Evolutionary conservation across 331 rosid genomes (phyloP), one percentile per base, ranked within the genome.

Genomic region (Acacia concinna): DNA sequence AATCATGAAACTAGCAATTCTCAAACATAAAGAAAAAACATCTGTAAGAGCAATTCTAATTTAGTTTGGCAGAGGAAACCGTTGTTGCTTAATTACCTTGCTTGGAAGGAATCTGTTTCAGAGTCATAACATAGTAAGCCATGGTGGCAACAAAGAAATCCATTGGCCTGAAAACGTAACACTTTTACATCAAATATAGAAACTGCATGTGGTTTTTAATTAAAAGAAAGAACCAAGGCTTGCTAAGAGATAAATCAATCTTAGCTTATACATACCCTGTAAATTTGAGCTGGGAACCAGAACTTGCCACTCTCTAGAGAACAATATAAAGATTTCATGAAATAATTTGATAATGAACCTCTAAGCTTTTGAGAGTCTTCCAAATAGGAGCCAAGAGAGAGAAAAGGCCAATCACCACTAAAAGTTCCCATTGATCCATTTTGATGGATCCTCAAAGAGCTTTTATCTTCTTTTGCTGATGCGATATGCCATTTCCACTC

Each of bases 221-320:
- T 6, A 10, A 20, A 1, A 18, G 23, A 3, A 65, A 34, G 8
- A 34, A 18, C 12, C 27, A 17, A 65, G 28, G 20, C 46, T 18
- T 35, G 2, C 2, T 65, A 18, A 1, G 30, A 20, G 23, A 56
- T 66, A 20, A 52, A 18, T 4, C 27, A 52, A n/a, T 20, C 25
- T 2, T n/a, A 31, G 40, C 6, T 76, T 80, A n/a, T n/a, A n/a
- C n/a, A n/a, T n/a, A 91, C 98, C 97, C 83, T 88, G 82, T 84
- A 93, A 54, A 91, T 88, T 82, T 93, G 94, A 70, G 94, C 95
- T 31, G 96, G 98, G 77, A 93, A 93, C 92, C 93, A 91, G 75
- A 90, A 76, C 66, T 72, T 79, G 35, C 97, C 94, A 74, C 31
- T 79, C 78, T 93, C 84, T 18, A 91, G 87, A 66, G 94, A 85